These are phyloP conservation scores for Xylaria palmicola DNA, from an alignment of 495 filamentous ascomycete species.

Conservation along the genomic window DNA sequence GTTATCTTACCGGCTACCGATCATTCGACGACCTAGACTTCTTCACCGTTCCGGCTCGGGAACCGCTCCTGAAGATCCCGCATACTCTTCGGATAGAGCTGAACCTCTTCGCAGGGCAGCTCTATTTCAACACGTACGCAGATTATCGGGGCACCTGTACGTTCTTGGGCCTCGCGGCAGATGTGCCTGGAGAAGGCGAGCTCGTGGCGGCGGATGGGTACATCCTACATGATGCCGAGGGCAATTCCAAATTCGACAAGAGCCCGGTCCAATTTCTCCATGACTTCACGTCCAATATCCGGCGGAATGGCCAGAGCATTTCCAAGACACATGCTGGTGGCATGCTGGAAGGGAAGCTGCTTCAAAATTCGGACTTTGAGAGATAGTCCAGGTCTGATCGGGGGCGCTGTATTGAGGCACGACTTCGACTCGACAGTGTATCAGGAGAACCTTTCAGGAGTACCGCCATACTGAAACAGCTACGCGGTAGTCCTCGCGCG, in stretches of 20 bases:
- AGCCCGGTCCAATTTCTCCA: conserved; percentile 58
- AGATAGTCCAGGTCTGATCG: too few relatives aligned
- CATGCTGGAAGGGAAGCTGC: conserved; percentile 36
- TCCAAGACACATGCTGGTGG: conserved; percentile 56
- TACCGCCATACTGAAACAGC: too few relatives aligned
- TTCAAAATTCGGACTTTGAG: conserved; percentile 41
- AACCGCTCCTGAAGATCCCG: conserved; percentile 17
- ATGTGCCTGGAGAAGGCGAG: conserved; percentile 28
- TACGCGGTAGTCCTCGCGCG: too few relatives aligned
- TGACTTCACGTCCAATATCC: conserved; percentile 48
- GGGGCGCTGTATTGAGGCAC: too few relatives aligned
- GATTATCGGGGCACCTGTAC: conserved; percentile 55
- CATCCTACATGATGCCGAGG: conserved; percentile 29
- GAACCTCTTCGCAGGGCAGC: conserved; percentile 66
- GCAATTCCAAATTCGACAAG: conserved; percentile 32
- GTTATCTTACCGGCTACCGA: conserved; percentile 40
- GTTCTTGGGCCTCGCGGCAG: conserved; percentile 49
- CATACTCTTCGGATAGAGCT: conserved; percentile 44
- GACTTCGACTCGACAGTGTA: too few relatives aligned
- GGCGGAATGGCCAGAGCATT: conserved; percentile 51
- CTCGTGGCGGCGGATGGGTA: conserved; percentile 45
- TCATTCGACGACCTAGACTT: conserved; percentile 51
- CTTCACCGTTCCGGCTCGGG: conserved; percentile 34
- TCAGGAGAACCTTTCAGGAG: too few relatives aligned
- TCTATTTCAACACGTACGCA: conserved; percentile 55